Evolutionary conservation across 1,284 basidiomycete genomes (phyloP), one percentile per base, ranked within the genome.

Genomic region (Trichosporon asahii): DNA sequence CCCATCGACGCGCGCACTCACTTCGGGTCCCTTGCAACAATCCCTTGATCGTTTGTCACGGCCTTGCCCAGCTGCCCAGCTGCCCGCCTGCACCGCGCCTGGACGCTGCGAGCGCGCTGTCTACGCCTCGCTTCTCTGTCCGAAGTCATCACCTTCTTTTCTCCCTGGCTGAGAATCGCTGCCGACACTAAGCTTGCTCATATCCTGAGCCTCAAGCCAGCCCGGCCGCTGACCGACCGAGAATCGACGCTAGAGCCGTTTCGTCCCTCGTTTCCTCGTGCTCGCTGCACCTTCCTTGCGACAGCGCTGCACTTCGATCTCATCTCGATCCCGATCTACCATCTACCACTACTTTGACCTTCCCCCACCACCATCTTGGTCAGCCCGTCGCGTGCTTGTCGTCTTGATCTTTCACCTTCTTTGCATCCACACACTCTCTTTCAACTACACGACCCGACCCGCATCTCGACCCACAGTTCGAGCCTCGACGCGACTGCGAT

Each of bases 121-220:
- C 35, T 3, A 44, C 40, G 40, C 40, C 27, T 31, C 27, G 29
- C 57, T 61, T 61, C 57, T 31, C 57, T 33, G 23, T 31, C 29
- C 57, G 27, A 61, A 61, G 8, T 33, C 57, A 61, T n/a, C 57
- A 61, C 57, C 57, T 31, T 61, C 57, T 61, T 61, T 61, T 31
- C 57, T 31, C 57, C 57, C 23, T 33, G 15, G 29, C 57, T 61
- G 57, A 31, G 57, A 31, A 23, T 23, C 49, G 49, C 57, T 61
- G 57, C 57, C 57, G 57, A 61, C 57, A n/a, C 57, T 33, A 21
- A 61, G 29, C 57, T 29, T 61, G 27, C 14, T 33, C 8, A 18
- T 11, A 61, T 33, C 57, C 57, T 61, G 57, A 61, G 15, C 57
- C 57, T 1, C 31, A 33, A 33, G 31, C 31, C 31, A 2, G 27